These are phyloP conservation scores for Hysterangium stoloniferum DNA, from an alignment of 768 basidiomycete genomes.

Conservation along the genomic window DNA sequence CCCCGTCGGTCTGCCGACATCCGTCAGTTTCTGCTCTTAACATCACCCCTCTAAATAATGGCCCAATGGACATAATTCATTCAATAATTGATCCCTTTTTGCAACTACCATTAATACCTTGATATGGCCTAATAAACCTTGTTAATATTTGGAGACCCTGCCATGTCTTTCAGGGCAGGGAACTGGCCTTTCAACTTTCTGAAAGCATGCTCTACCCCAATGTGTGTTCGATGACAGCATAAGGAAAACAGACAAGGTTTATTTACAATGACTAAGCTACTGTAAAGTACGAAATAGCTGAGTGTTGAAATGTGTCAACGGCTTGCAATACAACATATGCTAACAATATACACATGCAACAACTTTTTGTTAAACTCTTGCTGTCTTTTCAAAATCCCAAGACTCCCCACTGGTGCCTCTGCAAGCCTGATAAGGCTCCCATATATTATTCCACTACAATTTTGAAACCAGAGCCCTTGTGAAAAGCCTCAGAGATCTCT, in stretches of 20 bases:
- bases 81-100: not conserved
- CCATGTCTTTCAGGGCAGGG: slow-evolving; percentile 1
- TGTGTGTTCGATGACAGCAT: not conserved
- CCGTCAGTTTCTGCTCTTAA: too few species aligned
- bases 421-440: slow-evolving; percentile 17
- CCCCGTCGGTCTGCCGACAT: too few species aligned
- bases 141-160: not conserved
- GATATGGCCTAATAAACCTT: not conserved
- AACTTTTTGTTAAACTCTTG: slow-evolving; percentile 12
- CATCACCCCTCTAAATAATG: not conserved
- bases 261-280: not conserved
- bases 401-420: slow-evolving; percentile 15
- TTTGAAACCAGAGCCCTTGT: slow-evolving; percentile 18
- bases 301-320: not conserved
- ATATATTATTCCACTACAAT: slow-evolving; percentile 20
- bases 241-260: not conserved
- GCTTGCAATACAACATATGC: not conserved
- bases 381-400: not conserved
- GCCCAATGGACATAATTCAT: not conserved
- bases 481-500: slow-evolving; percentile 1
- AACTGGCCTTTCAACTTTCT: not conserved
- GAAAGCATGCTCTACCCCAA: slow-evolving; percentile 4
- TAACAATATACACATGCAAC: not conserved
- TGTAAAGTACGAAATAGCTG: not conserved
- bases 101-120: not conserved